phyloP scores from a whole-genome alignment of 2,329 filamentous ascomycete species.

The Talaromyces sp. region DNA sequence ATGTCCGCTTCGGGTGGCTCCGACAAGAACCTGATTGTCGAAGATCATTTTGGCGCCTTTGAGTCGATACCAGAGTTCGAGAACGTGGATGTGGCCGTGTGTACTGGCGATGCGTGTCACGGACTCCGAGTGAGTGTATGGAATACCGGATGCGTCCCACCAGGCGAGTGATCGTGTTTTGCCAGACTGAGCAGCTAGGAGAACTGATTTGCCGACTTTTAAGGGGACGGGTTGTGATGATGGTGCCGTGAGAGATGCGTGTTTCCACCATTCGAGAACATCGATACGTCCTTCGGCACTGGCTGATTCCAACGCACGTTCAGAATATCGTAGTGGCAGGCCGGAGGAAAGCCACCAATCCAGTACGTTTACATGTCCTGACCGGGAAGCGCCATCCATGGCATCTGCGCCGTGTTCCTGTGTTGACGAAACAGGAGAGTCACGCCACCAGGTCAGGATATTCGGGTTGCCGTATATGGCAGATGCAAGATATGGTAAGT shows the following conservation, averaged over 20 bases:
- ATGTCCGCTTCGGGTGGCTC: slow-evolving; percentile 81
- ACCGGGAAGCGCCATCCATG: slow-evolving; percentile 78
- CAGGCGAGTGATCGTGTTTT: slow-evolving; percentile 72
- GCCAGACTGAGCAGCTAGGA: slow-evolving; percentile 78
- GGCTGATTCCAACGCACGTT: slow-evolving; percentile 80
- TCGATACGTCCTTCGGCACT: slow-evolving; percentile 77
- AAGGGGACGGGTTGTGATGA: slow-evolving; percentile 53
- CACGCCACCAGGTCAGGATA: slow-evolving; percentile 87
- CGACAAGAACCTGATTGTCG: slow-evolving; percentile 76
- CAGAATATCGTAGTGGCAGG: slow-evolving; percentile 76
- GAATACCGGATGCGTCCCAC: slow-evolving; percentile 80
- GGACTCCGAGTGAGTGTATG: slow-evolving; percentile 71
- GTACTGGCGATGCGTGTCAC: slow-evolving; percentile 80
- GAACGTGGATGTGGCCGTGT: slow-evolving; percentile 75
- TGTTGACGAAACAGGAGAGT: slow-evolving; percentile 72
- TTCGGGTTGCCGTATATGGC: slow-evolving; percentile 78
- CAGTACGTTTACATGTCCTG: slow-evolving; percentile 77
- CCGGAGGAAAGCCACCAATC: slow-evolving; percentile 88
- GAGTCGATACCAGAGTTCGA: slow-evolving; percentile 74
- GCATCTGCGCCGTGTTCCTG: slow-evolving; percentile 84
- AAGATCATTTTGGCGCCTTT: slow-evolving; percentile 74
- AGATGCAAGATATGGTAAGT: slow-evolving; percentile 82
- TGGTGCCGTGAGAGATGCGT: slow-evolving; percentile 54
- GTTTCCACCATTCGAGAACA: slow-evolving; percentile 91
- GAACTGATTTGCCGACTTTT: slow-evolving; percentile 77